These are phyloP conservation scores for Immersiporthe knoxdaviesiana DNA, from an alignment of 2,329 filamentous ascomycete species.

Conservation along the genomic window DNA sequence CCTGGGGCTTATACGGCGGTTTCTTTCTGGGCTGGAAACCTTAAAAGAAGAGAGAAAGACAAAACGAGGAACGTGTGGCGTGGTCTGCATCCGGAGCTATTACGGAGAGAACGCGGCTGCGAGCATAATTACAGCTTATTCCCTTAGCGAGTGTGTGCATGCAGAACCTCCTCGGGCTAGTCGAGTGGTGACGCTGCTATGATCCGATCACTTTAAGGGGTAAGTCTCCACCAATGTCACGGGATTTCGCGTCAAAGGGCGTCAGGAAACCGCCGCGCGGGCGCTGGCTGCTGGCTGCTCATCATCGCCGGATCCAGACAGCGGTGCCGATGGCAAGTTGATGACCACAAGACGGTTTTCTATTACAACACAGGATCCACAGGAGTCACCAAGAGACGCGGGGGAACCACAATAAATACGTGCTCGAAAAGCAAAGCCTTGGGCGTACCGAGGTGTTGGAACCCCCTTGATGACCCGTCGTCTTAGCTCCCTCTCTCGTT, in stretches of 20 bases:
- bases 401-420: background rate
- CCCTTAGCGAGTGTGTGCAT: background rate
- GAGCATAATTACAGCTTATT: no score
- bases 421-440: background rate
- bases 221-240: constrained; percentile 17
- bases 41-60: no score
- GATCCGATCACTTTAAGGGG: background rate
- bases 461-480: background rate
- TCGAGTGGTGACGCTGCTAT: constrained; percentile 23
- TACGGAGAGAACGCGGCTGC: background rate
- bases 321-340: background rate
- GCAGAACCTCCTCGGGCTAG: background rate
- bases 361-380: constrained; percentile 2
- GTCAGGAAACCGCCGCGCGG: background rate
- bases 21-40: background rate
- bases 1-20: background rate
- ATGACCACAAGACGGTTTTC: constrained; percentile 6
- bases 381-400: background rate
- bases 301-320: background rate
- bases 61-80: background rate
- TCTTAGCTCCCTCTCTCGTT: background rate
- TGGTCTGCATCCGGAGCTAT: background rate
- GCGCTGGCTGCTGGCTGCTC: background rate
- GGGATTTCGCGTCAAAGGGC: constrained; percentile 27
- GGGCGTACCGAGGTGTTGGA: background rate